These are phyloP conservation scores for Carpinus fangiana DNA, from an alignment of 306 rosid species.

Conservation along the genomic window DNA sequence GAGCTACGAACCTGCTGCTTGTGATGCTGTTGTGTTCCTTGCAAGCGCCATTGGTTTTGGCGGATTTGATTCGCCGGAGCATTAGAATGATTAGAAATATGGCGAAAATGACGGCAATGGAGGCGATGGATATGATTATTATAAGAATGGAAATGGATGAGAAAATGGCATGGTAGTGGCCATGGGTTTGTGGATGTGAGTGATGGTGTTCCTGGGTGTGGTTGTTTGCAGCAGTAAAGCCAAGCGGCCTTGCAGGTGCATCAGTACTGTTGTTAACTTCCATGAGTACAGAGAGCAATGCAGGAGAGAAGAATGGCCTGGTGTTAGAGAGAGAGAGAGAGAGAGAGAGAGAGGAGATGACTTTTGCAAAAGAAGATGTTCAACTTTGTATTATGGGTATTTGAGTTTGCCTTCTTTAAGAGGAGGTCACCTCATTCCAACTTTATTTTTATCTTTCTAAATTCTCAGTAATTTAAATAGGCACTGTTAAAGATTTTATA, in stretches of 20 bases:
- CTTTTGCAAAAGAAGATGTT: constrained; percentile 25
- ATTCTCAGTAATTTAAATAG: too few relatives aligned
- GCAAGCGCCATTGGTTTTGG: constrained; percentile 31
- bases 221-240: constrained; percentile 25
- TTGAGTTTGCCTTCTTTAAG: constrained; percentile 35
- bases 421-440: constrained; percentile 8
- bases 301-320: constrained; percentile 18
- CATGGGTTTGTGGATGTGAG: constrained; percentile 32
- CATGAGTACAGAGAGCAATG: constrained; percentile 56
- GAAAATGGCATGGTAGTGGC: constrained; percentile 41
- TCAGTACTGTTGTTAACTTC: constrained; percentile 44
- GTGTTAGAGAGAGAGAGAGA: constrained; percentile 16
- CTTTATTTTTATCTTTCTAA: too few relatives aligned
- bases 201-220: constrained; percentile 32
- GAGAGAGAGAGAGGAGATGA: constrained; percentile 28
- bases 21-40: constrained; percentile 36
- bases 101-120: constrained; percentile 40
- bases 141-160: constrained; percentile 59
- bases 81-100: constrained; percentile 47
- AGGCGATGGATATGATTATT: constrained; percentile 37
- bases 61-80: constrained; percentile 60
- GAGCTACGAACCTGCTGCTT: constrained; percentile 58
- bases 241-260: constrained; percentile 39
- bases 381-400: constrained; percentile 32
- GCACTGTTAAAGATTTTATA: too few relatives aligned